Conservation (phyloP, 306 rosid genomes). For the Nissolia schottii region DNA sequence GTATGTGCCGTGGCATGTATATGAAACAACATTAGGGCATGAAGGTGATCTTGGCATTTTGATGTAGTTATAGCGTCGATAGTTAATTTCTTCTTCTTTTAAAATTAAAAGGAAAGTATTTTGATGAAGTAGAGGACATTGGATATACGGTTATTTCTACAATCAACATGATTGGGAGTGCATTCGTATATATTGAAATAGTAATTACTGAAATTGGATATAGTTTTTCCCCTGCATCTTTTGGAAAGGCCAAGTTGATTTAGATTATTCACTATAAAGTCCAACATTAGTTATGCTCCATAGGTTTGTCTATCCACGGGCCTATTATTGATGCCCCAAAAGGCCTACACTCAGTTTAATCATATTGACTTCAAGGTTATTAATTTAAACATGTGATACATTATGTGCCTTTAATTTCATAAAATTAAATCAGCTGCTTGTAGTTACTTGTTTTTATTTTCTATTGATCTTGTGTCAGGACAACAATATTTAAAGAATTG, state of each 20-base stretch:
- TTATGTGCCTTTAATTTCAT: too few relatives aligned
- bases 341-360: not conserved
- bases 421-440: too few relatives aligned
- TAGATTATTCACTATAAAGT: too few relatives aligned
- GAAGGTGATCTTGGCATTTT: not conserved
- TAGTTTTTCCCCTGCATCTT: not conserved
- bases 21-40: not conserved
- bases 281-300: not conserved
- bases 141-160: too few relatives aligned
- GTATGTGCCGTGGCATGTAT: too few relatives aligned
- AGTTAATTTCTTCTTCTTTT: too few relatives aligned
- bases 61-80: not conserved
- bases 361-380: not conserved
- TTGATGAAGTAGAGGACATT: too few relatives aligned
- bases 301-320: not conserved
- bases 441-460: not conserved
- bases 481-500: not conserved
- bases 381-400: not conserved
- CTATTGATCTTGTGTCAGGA: too few relatives aligned
- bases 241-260: not conserved
- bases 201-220: not conserved
- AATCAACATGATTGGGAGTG: not conserved
- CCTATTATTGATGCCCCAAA: not conserved
- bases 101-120: too few relatives aligned
- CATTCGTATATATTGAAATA: not conserved